A percentile compares a stretch with the other conserved stretches of the same genome.
These are phyloP conservation scores for Glycine latifolia DNA, from an alignment of 306 rosid species.

Conservation along the genomic window DNA sequence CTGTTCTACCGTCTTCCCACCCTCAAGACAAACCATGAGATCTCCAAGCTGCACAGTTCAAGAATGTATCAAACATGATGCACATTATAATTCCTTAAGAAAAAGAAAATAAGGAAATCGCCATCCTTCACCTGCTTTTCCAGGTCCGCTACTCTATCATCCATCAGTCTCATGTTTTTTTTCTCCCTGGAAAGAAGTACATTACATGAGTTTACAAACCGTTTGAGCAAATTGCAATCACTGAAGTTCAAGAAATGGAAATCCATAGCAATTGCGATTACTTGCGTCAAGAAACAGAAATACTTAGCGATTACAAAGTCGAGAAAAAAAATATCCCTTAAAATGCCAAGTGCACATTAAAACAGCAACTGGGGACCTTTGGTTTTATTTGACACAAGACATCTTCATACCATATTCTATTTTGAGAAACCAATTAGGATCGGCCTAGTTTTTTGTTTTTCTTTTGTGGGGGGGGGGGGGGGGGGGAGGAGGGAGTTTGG, in stretches of 20 bases:
- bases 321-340: neutral
- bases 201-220: constrained; percentile 35
- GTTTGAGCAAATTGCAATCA: constrained; percentile 15
- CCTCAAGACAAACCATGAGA: constrained; percentile 45
- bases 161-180: constrained; percentile 50
- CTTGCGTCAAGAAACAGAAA: neutral
- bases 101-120: constrained; percentile 1
- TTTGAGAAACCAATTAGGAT: neutral
- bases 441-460: no score
- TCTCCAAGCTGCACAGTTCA: no score
- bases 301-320: no score
- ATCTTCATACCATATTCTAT: constrained; percentile 3
- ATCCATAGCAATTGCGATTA: constrained; percentile 22
- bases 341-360: constrained; percentile 29
- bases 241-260: constrained; percentile 25
- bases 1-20: constrained; percentile 56
- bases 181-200: constrained; percentile 62
- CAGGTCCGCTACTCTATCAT: constrained; percentile 58
- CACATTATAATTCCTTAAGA: neutral
- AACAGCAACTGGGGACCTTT: constrained; percentile 20
- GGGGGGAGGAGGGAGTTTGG: no score
- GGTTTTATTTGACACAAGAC: constrained; percentile 26
- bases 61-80: neutral
- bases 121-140: constrained; percentile 74
- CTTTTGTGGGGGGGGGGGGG: no score